These are phyloP conservation scores for Corchorus olitorius DNA, from an alignment of 345 rosid species.

Conservation along the genomic window DNA sequence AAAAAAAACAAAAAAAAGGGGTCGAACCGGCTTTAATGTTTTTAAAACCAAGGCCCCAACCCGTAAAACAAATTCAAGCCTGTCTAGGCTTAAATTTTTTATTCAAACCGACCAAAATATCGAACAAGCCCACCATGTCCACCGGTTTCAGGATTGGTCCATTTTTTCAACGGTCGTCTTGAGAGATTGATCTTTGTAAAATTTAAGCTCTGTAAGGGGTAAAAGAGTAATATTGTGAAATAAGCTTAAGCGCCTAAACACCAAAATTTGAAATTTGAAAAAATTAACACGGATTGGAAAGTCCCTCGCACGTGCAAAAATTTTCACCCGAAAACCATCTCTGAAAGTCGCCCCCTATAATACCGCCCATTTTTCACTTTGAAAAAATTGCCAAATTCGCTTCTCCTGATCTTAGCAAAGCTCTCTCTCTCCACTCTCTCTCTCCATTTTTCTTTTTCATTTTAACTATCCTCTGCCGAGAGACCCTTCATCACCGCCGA, in stretches of 20 bases:
- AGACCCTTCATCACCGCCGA: not conserved
- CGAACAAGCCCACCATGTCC: too few relatives aligned
- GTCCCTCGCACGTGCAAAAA: slow-evolving; percentile 5
- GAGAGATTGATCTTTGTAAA: too few relatives aligned
- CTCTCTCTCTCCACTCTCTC: not conserved
- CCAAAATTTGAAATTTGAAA: slow-evolving; percentile 25
- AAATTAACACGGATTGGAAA: not conserved
- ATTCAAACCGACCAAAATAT: too few relatives aligned
- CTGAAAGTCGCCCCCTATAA: not conserved
- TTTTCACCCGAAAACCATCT: not conserved
- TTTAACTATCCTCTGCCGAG: not conserved
- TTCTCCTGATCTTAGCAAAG: not conserved
- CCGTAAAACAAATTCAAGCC: too few relatives aligned
- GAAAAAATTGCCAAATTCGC: slow-evolving; percentile 33
- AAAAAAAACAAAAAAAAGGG: too few relatives aligned
- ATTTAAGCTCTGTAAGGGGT: slow-evolving; percentile 3
- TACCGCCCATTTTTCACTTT: slow-evolving; percentile 40
- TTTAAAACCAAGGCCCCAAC: too few relatives aligned
- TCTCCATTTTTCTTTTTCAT: too few relatives aligned
- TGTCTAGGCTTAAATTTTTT: too few relatives aligned
- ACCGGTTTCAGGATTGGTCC: too few relatives aligned
- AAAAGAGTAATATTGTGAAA: slow-evolving; percentile 1
- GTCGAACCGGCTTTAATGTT: too few relatives aligned
- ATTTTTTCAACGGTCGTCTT: too few relatives aligned
- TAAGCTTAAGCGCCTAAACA: not conserved